phyloP scores from a whole-genome alignment of 371 early-diverging fungal species.

The Choanephora cucurbitarum region DNA sequence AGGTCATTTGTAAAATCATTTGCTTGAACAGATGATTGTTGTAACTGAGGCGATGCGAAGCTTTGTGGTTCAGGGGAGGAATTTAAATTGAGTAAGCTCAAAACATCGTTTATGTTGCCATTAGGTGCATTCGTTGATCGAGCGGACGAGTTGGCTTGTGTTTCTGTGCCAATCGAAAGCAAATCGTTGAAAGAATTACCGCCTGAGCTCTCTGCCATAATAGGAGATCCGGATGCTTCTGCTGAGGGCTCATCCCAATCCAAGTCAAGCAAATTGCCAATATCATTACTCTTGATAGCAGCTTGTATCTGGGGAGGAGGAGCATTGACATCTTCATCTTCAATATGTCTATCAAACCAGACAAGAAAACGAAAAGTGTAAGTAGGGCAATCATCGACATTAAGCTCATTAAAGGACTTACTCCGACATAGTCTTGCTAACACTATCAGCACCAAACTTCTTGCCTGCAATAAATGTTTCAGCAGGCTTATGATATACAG shows the following conservation, averaged over 20 bases:
- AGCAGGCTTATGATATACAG: constrained; percentile 94
- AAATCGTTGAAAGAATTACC: constrained; percentile 27
- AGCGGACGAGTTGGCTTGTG: constrained; percentile 4
- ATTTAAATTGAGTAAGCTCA: constrained; percentile 35
- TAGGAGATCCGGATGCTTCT: constrained; percentile 31
- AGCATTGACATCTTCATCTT: constrained; percentile 58
- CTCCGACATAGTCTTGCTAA: constrained; percentile 51
- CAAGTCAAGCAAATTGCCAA: constrained; percentile 56
- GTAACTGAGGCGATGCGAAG: constrained; percentile 7
- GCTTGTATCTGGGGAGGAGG: constrained; percentile 52
- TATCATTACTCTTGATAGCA: constrained; percentile 59
- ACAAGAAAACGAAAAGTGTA: no score
- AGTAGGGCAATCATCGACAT: no score
- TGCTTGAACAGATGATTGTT: constrained; percentile 5
- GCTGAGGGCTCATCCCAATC: constrained; percentile 49
- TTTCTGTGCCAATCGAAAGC: constrained; percentile 31
- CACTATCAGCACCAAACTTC: constrained; percentile 62
- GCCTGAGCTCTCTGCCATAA: constrained; percentile 9
- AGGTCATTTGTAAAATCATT: constrained; percentile 24
- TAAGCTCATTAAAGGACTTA: no score
- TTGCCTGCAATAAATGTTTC: constrained; percentile 74
- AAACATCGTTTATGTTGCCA: constrained; percentile 36
- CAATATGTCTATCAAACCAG: constrained; percentile 37
- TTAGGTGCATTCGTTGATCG: constrained; percentile 15
- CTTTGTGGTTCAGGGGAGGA: constrained; percentile 11